Conservation (phyloP, 2,329 filamentous ascomycete genomes). For the Colletotrichum tropicale region DNA sequence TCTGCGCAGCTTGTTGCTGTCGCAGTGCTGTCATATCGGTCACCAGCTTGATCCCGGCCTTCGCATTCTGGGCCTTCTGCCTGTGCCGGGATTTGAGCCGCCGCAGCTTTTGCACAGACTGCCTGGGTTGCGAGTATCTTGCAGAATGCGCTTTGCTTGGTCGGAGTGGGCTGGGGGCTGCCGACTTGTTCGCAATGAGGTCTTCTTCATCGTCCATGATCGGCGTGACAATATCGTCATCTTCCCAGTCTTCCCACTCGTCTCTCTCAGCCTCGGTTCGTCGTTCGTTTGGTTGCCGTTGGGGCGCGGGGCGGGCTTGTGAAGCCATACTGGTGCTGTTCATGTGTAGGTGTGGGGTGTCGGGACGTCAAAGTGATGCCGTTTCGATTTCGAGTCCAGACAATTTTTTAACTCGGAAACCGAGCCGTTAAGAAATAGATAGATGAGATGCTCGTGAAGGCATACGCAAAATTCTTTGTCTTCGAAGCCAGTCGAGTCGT, state of each 20-base stretch:
- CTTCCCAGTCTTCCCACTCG: slow-evolving; percentile 61
- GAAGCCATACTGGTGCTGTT: not conserved
- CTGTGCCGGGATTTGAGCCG: slow-evolving; percentile 63
- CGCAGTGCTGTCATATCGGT: slow-evolving; percentile 68
- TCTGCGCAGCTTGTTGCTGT: slow-evolving; percentile 39
- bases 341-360: not conserved
- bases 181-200: slow-evolving; percentile 25
- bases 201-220: slow-evolving; percentile 42
- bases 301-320: not conserved
- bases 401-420: not conserved
- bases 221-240: slow-evolving; percentile 48
- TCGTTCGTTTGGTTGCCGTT: not conserved
- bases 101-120: slow-evolving; percentile 44
- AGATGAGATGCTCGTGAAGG: not conserved
- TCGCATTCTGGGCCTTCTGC: slow-evolving; percentile 64
- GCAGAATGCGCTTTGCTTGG: slow-evolving; percentile 7
- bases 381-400: not conserved
- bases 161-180: slow-evolving; percentile 10
- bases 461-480: not conserved
- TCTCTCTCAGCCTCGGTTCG: slow-evolving; percentile 29
- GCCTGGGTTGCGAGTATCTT: slow-evolving; percentile 24
- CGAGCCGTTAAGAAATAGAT: not conserved
- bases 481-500: not conserved
- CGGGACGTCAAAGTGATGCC: not conserved
- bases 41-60: slow-evolving; percentile 70